Base-by-base conservation (phyloP, 441 rosid species). In the Gossypium laxum region DNA sequence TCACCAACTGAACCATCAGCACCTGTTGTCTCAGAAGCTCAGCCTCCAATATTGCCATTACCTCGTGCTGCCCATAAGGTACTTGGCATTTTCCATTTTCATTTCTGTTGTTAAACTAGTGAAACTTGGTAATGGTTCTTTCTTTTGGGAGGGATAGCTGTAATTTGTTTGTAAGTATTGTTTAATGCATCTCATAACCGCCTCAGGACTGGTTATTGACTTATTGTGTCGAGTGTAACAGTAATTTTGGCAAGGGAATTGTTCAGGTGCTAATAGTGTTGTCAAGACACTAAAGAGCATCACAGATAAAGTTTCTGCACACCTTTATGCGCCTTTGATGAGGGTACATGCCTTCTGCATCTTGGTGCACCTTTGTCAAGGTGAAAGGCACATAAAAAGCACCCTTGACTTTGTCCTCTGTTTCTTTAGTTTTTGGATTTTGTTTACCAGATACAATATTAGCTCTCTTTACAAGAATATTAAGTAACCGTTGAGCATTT, bases 31-130 rank as follows among this genome's bases (percentile, higher is more conserved):
- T 73, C 82, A 3, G 91, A 83, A 82, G 80, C 84, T 70, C 91
- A 88, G 80, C 96, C 92, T n/a, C 94, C 97, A 17, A 84, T 93
- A 67, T 82, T 93, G 78, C 91, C 98, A 55, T 82, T 89, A 76
- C 98, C 97, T 66, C 80, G 82, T 52, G 70, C 85, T 67, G 72
- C 59, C 72, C 81, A 85, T n/a, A 82, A 78, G 89, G 91, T 88
- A 59, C 28, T 58, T 45, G 43, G 43, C 43, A 51, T 73, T 30
- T 26, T 38, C 10, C 26, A 34, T 17, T 62, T 62, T 34, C 19
- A n/a, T 34, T 38, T 34, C 28, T 62, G 14, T 62, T 18, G 26
- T 57, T 30, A 72, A 58, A 17, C 71, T 73, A 2, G 34, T 15
- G 19, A 34, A 8, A 18, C 22, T 45, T 51, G 15, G 11, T 60